phyloP scores from a whole-genome alignment of 805 yeast genomes.

The Starmerella scarabaei region DNA sequence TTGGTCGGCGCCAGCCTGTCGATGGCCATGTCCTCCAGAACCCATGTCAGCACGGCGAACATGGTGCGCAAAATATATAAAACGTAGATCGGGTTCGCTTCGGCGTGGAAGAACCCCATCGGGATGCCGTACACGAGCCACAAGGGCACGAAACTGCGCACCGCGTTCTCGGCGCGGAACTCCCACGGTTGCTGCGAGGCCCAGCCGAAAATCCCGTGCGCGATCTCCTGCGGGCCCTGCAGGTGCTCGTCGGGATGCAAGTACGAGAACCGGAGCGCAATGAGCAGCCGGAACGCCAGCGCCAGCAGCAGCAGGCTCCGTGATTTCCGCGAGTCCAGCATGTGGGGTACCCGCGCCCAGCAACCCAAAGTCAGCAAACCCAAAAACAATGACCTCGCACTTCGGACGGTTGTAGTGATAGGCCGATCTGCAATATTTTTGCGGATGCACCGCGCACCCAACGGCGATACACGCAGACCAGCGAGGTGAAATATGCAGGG shows the following conservation, averaged over 20 bases:
- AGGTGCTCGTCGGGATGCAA: constrained; percentile 97
- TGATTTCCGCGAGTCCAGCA: constrained; percentile 28
- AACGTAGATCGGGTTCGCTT: constrained; percentile 36
- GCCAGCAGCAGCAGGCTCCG: constrained; percentile 35
- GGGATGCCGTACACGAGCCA: constrained; percentile 57
- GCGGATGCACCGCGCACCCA: not conserved
- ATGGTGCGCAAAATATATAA: constrained; percentile 45
- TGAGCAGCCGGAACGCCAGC: constrained; percentile 38
- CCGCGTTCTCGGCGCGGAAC: constrained; percentile 42
- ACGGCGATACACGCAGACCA: not conserved
- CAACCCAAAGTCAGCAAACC: too few relatives aligned
- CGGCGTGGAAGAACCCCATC: constrained; percentile 31
- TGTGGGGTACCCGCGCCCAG: not conserved
- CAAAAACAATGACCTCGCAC: not conserved
- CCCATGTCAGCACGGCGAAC: constrained; percentile 30
- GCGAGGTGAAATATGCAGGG: too few relatives aligned
- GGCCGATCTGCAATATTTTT: too few relatives aligned
- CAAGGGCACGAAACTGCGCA: constrained; percentile 61
- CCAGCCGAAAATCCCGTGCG: constrained; percentile 34
- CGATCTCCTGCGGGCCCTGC: constrained; percentile 71
- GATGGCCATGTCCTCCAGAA: constrained; percentile 32
- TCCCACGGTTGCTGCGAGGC: constrained; percentile 68
- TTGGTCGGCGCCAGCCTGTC: constrained; percentile 38
- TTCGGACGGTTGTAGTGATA: not conserved
- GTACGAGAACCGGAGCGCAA: constrained; percentile 63